These are phyloP conservation scores for Aspergillus pseudonomiae DNA, from an alignment of 2,329 filamentous ascomycete genomes.

Conservation along the genomic window DNA sequence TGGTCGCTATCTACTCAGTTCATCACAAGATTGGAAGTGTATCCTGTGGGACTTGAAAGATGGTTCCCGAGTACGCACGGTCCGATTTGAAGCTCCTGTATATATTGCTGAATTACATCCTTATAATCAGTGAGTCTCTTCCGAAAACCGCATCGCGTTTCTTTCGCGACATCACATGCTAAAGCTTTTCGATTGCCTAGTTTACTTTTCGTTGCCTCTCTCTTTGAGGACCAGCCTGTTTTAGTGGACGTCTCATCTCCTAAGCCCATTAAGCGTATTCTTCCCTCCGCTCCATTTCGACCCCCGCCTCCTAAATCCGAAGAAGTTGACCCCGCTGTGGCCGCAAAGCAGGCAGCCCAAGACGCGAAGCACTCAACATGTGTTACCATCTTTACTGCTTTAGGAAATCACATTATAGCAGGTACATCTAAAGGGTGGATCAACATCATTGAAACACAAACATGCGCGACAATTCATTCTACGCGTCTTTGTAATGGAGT, in stretches of 20 bases:
- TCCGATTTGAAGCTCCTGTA: slow-evolving; percentile 88
- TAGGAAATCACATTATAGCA: slow-evolving; percentile 84
- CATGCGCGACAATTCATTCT: slow-evolving; percentile 82
- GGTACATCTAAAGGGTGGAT: slow-evolving; percentile 95
- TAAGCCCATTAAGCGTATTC: slow-evolving; percentile 71
- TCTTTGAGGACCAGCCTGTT: slow-evolving; percentile 91
- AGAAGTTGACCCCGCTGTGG: slow-evolving; percentile 57
- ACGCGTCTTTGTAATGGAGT: slow-evolving; percentile 85
- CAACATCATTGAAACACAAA: slow-evolving; percentile 87
- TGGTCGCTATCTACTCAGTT: slow-evolving; percentile 86
- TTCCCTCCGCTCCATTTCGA: slow-evolving; percentile 82
- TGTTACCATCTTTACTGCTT: slow-evolving; percentile 82
- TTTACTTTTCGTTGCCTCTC: slow-evolving; percentile 81
- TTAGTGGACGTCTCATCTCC: slow-evolving; percentile 77
- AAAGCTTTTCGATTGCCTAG: slow-evolving; percentile 45
- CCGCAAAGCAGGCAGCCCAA: slow-evolving; percentile 85
- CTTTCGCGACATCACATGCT: neutral
- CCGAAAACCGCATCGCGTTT: neutral
- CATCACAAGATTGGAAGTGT: slow-evolving; percentile 94
- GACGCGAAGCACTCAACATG: slow-evolving; percentile 96
- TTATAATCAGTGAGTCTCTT: slow-evolving; percentile 71
- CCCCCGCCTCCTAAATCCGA: slow-evolving; percentile 67
- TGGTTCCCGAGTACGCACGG: slow-evolving; percentile 73
- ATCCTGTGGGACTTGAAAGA: slow-evolving; percentile 90
- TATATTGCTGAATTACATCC: slow-evolving; percentile 97